Conservation (phyloP, 371 early-diverging fungal species). For the Cokeromyces recurvatus region DNA sequence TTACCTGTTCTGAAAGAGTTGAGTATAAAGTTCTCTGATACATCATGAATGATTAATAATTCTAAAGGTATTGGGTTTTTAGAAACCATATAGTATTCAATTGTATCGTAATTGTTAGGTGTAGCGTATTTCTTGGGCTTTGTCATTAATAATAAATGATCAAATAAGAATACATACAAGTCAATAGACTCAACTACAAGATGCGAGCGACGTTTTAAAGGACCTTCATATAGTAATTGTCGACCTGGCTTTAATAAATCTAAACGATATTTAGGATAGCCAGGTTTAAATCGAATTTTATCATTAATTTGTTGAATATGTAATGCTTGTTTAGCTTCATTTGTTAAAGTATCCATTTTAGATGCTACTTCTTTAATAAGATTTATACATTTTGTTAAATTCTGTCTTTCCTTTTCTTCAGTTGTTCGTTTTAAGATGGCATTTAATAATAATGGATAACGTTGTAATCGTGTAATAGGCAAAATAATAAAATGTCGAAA, state of each 20-base stretch:
- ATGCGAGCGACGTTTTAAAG: constrained; percentile 61
- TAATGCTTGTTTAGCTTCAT: not conserved
- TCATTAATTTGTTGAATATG: constrained; percentile 7
- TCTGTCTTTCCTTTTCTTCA: constrained; percentile 40
- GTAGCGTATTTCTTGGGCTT: constrained; percentile 36
- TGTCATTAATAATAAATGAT: constrained; percentile 78
- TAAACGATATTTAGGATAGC: constrained; percentile 41
- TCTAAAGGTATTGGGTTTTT: constrained; percentile 53
- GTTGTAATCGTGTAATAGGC: constrained; percentile 77
- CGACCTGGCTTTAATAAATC: constrained; percentile 64
- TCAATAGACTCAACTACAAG: constrained; percentile 64
- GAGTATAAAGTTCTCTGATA: constrained; percentile 14
- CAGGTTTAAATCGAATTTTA: constrained; percentile 26
- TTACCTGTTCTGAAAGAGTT: constrained; percentile 5
- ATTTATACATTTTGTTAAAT: constrained; percentile 48
- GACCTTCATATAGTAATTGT: constrained; percentile 73
- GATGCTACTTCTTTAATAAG: constrained; percentile 60
- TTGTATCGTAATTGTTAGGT: constrained; percentile 22
- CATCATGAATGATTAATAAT: constrained; percentile 32
- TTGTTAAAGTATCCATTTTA: constrained; percentile 16
- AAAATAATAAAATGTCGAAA: constrained; percentile 30
- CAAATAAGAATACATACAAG: constrained; percentile 76
- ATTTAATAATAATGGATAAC: constrained; percentile 76
- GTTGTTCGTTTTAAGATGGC: constrained; percentile 71
- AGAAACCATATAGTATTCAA: constrained; percentile 25